These are phyloP conservation scores for Saksenaea oblongispora DNA, from an alignment of 371 early-diverging fungal genomes.

Conservation along the genomic window DNA sequence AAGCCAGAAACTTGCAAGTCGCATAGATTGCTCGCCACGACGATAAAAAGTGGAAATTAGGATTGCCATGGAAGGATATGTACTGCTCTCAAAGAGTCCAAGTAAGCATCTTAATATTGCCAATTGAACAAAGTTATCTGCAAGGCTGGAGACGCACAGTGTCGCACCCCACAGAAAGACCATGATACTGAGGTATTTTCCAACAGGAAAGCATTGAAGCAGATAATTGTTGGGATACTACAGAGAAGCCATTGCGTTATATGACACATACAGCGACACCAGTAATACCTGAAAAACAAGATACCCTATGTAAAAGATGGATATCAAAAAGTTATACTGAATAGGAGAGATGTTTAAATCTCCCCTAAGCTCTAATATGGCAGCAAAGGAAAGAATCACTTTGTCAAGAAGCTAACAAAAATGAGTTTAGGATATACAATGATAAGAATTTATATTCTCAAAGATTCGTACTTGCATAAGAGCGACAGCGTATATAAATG, in stretches of 20 bases:
- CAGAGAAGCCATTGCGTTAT: not conserved
- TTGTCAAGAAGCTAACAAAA: constrained; percentile 38
- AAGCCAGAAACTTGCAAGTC: constrained; percentile 12
- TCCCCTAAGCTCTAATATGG: constrained; percentile 24
- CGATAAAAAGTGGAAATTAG: constrained; percentile 1
- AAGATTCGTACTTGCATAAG: constrained; percentile 37
- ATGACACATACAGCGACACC: too few relatives aligned
- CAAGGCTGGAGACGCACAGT: constrained; percentile 21
- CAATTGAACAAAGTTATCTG: constrained; percentile 30
- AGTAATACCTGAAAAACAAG: constrained; percentile 33
- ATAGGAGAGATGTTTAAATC: constrained; percentile 26
- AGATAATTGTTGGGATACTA: constrained; percentile 43
- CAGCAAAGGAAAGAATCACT: constrained; percentile 37
- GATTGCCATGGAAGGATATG: constrained; percentile 13
- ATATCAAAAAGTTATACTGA: constrained; percentile 33
- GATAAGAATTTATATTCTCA: not conserved
- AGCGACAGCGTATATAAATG: constrained; percentile 34
- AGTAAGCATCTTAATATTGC: constrained; percentile 39
- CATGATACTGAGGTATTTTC: constrained; percentile 34
- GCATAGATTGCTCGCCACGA: not conserved
- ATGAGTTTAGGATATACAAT: not conserved
- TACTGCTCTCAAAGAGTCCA: constrained; percentile 27
- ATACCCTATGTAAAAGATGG: constrained; percentile 44
- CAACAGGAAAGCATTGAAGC: constrained; percentile 33
- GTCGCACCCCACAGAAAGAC: constrained; percentile 35